Percentiles rank a stretch among this genome's conserved stretches.
Evolutionary conservation across 331 rosid species (phyloP).

Genomic region (Acacia concinna): DNA sequence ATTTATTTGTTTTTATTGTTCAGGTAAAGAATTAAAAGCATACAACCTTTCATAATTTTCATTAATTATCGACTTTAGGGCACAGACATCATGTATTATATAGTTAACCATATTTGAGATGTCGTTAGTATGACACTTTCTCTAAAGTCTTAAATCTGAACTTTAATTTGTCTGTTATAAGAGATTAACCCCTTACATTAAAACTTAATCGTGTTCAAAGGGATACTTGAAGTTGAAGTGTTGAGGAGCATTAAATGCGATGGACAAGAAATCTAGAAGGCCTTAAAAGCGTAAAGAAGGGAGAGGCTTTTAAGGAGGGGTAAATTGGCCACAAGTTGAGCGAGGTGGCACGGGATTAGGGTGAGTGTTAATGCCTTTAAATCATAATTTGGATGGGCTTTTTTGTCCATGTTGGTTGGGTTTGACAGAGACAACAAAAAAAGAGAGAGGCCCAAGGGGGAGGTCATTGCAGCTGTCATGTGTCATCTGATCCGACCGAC

Average conservation of each 20-base stretch:
- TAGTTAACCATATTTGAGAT: too few relatives aligned
- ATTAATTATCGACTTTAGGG: too few relatives aligned
- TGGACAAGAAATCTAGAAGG: not conserved
- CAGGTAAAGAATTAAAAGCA: too few relatives aligned
- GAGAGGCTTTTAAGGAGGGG: not conserved
- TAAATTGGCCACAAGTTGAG: not conserved
- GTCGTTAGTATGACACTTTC: too few relatives aligned
- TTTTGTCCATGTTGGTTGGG: slow-evolving; percentile 22
- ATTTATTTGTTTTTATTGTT: too few relatives aligned
- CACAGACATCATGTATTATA: too few relatives aligned
- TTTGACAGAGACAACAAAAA: slow-evolving; percentile 32
- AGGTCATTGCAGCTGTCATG: slow-evolving; percentile 10
- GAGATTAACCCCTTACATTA: too few relatives aligned
- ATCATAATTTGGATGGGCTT: slow-evolving; percentile 30
- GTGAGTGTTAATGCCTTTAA: slow-evolving; percentile 35
- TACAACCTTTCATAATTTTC: too few relatives aligned
- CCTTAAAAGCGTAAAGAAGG: not conserved
- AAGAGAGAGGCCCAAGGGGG: slow-evolving; percentile 26
- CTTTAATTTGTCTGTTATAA: too few relatives aligned
- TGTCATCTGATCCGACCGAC: slow-evolving; percentile 11
- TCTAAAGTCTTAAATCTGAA: too few relatives aligned
- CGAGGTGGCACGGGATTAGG: slow-evolving; percentile 37
- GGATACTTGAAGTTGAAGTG: too few relatives aligned
- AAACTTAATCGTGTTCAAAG: too few relatives aligned
- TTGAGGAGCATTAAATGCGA: not conserved